Evolutionary conservation across 495 filamentous ascomycete genomes (phyloP).

Genomic region (Penicillium bovifimosum): DNA sequence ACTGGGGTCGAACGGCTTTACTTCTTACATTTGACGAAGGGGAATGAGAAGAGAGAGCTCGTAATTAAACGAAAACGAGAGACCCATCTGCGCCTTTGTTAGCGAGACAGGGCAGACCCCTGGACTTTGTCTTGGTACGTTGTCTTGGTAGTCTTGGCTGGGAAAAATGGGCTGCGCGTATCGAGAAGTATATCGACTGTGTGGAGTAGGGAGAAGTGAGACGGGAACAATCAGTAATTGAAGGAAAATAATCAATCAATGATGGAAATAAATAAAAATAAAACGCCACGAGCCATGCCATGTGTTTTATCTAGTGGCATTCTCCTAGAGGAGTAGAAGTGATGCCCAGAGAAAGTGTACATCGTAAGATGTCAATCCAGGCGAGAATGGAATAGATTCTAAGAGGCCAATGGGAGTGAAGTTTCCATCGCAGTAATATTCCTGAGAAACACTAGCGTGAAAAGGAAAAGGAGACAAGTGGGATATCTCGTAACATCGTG

Average conservation of each 20-base stretch:
- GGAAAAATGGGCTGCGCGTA: conserved; percentile 3
- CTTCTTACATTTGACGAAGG: too few species aligned
- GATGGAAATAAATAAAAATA: background rate
- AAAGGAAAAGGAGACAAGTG: background rate
- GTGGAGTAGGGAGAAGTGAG: background rate
- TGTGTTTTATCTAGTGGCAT: conserved; percentile 6
- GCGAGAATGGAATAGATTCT: background rate
- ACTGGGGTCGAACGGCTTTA: too few species aligned
- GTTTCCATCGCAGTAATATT: conserved; percentile 5
- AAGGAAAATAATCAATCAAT: background rate
- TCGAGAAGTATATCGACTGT: background rate
- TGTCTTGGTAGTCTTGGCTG: background rate
- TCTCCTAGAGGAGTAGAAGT: background rate
- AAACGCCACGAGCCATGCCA: conserved; percentile 20
- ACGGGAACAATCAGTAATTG: background rate
- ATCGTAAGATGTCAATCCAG: background rate
- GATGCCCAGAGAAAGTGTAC: background rate
- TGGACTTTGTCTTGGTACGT: conserved; percentile 2
- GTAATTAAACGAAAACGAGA: background rate
- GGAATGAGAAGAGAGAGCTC: background rate
- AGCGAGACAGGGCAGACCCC: conserved; percentile 4
- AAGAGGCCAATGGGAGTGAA: background rate
- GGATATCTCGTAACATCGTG: conserved; percentile 1
- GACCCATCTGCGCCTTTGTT: background rate
- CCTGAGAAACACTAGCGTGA: background rate